These are phyloP conservation scores for Rhizodiscina lignyota DNA, from an alignment of 495 filamentous ascomycete species.

Conservation along the genomic window DNA sequence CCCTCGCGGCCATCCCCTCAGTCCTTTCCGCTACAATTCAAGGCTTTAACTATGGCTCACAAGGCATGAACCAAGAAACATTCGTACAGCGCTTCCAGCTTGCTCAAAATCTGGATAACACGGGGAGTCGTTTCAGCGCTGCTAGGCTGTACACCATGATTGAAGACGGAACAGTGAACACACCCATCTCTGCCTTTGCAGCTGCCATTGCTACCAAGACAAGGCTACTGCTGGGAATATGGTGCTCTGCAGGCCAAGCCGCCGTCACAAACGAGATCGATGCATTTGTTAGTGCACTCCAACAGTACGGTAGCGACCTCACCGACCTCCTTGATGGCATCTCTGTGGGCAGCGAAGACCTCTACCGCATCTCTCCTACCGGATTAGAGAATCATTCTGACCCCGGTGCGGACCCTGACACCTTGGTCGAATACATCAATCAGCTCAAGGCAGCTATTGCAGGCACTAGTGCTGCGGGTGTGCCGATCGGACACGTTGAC, in stretches of 20 bases:
- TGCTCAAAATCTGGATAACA: too few relatives aligned
- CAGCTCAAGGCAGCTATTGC: conserved; percentile 40
- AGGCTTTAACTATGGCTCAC: too few relatives aligned
- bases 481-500: conserved; percentile 70
- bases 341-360: conserved; percentile 79
- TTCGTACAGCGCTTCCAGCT: too few relatives aligned
- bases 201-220: conserved; percentile 62
- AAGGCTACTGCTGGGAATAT: conserved; percentile 58
- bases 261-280: conserved; percentile 49
- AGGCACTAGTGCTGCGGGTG: conserved; percentile 36
- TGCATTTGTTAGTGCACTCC: conserved; percentile 47
- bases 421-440: conserved; percentile 47
- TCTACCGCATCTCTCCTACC: conserved; percentile 60
- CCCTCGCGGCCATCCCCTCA: too few relatives aligned
- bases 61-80: too few relatives aligned
- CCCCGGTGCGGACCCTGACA: conserved; percentile 38
- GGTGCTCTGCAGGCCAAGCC: conserved; percentile 52
- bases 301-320: conserved; percentile 43
- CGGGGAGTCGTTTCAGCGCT: too few relatives aligned
- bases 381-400: conserved; percentile 36
- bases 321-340: conserved; percentile 57
- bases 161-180: too few relatives aligned
- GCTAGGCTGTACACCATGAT: too few relatives aligned
- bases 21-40: too few relatives aligned
- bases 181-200: conserved; percentile 51